phyloP scores from a whole-genome alignment of 306 rosid species.

The Trifolium repens region DNA sequence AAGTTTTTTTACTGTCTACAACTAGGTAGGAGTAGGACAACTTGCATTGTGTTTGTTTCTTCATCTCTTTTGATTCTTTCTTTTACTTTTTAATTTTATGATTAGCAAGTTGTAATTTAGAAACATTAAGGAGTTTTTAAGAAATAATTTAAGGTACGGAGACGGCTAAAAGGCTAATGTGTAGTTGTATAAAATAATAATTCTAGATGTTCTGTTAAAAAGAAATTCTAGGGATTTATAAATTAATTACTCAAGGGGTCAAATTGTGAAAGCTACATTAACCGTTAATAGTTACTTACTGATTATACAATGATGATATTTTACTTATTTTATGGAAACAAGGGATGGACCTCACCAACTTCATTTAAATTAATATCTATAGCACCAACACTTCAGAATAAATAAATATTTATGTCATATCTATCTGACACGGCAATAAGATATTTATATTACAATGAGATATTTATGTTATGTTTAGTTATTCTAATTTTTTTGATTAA shows the following conservation, averaged over 20 bases:
- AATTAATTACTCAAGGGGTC: background rate
- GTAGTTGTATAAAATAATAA: background rate
- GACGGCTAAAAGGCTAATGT: constrained; percentile 1
- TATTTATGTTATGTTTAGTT: too few relatives aligned
- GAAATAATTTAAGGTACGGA: background rate
- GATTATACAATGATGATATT: too few relatives aligned
- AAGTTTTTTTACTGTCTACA: background rate
- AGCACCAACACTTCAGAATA: too few relatives aligned
- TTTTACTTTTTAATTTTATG: background rate
- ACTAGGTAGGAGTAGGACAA: constrained; percentile 21
- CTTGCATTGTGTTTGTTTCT: constrained; percentile 32
- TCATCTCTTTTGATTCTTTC: background rate
- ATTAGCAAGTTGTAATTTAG: background rate
- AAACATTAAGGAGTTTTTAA: background rate
- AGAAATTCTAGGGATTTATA: background rate
- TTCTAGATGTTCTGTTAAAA: background rate
- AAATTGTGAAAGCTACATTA: background rate
- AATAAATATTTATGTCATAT: too few relatives aligned
- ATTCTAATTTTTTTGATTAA: too few relatives aligned
- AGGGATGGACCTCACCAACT: background rate
- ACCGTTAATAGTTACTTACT: background rate
- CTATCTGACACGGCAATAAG: too few relatives aligned
- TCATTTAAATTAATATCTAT: background rate
- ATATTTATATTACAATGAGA: too few relatives aligned
- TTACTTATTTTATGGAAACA: background rate